Evolutionary conservation across 108 stramenopile genomes (phyloP), one percentile per base, ranked within the genome.

Genomic region (Pelagomonas calceolata): DNA sequence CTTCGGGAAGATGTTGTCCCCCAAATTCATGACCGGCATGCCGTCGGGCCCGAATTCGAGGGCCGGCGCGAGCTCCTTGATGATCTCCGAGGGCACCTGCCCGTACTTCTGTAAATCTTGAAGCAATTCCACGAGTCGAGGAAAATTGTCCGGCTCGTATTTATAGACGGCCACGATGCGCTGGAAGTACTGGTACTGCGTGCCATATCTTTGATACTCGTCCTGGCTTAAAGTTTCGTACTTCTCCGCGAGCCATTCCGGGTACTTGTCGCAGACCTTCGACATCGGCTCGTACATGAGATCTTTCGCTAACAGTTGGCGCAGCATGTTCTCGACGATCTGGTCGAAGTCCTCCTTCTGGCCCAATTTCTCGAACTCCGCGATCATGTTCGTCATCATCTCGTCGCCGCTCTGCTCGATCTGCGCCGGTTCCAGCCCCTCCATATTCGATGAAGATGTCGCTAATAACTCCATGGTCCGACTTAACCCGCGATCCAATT

Each of bases 231-330:
- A 63, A 15, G 36, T 64, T 0, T 69, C 73, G 36, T 82, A 78
- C 74, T 93, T 81, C 34, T 78, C 73, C 31, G 93, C 91, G n/a
- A 97, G 75, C 94, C 94, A 97, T 39, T 75, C 79, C 14, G 96
- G 96, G 76, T 90, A 99, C 73, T 87, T 83, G n/a, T 86, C 83
- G 39, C 80, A 83, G 70, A 92, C 90, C 3, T 26, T 17, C 51
- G 91, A 91, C 83, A 94, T 91, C 36, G 97, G 95, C 73, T 94
- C 94, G 82, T 95, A 95, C 95, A 98, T 94, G 71, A 93, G 75
- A 34, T 95, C 95, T 73, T 86, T 90, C 67, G 89, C 81, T 44
- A 94, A 73, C 21, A 93, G 72, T 71, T 93, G 93, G 70, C 90
- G 75, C 93, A 95, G 93, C 82, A 93, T 91, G 43, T 89, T 89